phyloP scores from a whole-genome alignment of 1,139 yeast genomes.

The Suhomyces ambrosiae region DNA sequence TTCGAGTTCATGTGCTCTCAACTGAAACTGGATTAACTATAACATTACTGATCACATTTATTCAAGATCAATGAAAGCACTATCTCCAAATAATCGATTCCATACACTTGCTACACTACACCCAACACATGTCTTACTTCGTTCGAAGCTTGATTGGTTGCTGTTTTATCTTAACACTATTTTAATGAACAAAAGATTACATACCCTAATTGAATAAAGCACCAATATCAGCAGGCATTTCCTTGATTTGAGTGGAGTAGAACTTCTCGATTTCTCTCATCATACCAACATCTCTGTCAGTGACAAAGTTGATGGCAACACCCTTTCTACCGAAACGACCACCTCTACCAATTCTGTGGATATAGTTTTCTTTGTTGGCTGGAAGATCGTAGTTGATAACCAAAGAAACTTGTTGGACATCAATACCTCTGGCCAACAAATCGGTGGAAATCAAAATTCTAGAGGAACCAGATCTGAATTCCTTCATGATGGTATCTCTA shows the following conservation, averaged over 20 bases:
- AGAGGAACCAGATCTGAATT: constrained; percentile 97
- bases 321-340: constrained; percentile 99
- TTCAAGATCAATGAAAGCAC: too few species aligned
- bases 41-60: too few species aligned
- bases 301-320: constrained; percentile 98
- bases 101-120: too few species aligned
- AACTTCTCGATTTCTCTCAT: constrained; percentile 97
- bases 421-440: constrained; percentile 99
- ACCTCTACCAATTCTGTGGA: constrained; percentile 99
- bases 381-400: constrained; percentile 98
- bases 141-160: too few species aligned
- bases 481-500: constrained; percentile 98
- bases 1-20: too few species aligned
- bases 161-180: constrained; percentile 1
- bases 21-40: too few species aligned
- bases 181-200: constrained; percentile 10
- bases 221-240: constrained; percentile 95
- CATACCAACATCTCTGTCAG: constrained; percentile 86
- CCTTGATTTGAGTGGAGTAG: constrained; percentile 97
- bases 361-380: constrained; percentile 95
- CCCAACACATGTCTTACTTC: too few species aligned
- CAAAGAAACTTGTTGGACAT: constrained; percentile 97
- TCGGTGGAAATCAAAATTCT: constrained; percentile 97
- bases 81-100: too few species aligned
- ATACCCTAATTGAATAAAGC: constrained; percentile 62